Base-by-base conservation (phyloP, 352 stramenopile species). In the Phytophthora foliorum region DNA sequence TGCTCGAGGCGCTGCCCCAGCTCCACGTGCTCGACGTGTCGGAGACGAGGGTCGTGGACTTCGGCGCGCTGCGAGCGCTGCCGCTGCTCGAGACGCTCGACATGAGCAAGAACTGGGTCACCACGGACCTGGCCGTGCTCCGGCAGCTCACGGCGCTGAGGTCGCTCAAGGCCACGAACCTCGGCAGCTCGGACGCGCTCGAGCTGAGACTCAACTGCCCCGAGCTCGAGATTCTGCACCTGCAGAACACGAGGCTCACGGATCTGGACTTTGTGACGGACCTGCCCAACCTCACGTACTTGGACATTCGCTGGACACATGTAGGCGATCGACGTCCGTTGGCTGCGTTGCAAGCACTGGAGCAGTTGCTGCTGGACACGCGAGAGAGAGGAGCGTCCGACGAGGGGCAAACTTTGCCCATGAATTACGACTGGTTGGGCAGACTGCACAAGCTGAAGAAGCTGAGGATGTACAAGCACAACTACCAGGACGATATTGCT, bases 21-120 rank as follows among this genome's bases (percentile, higher is more conserved):
- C 64, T 87, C 16, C 59, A 63, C 25, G 64, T 53, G 42, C 59
- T 87, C 42, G 78, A 87, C 58, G 50, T 87, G 34, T 84, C 78
- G 0, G 78, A 82, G 49, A 81, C 76, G 4, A 59, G 68, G 51
- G 66, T 80, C 17, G 63, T 80, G 16, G 76, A 87, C 17, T 82
- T 84, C 55, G 57, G 48, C 27, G 45, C 74, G 22, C 24, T 87
- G 13, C 41, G 58, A 8, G 13, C 41, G 21, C 14, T 82, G 25
- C 25, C 51, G 31, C 53, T 42, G 29, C 55, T 82, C 8, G 65
- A 82, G 52, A 78, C 63, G 25, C 66, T 87, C 13, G 73, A 87
- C 29, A 68, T 87, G 39, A 84, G 76, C 49, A 75, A 75, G 48
- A 87, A 84, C 49, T 87, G 74, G 70, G 71, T 87, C 14, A 45